These are phyloP conservation scores for Oehlia diaphana DNA, from an alignment of 192 early-diverging fungal species.

Conservation along the genomic window DNA sequence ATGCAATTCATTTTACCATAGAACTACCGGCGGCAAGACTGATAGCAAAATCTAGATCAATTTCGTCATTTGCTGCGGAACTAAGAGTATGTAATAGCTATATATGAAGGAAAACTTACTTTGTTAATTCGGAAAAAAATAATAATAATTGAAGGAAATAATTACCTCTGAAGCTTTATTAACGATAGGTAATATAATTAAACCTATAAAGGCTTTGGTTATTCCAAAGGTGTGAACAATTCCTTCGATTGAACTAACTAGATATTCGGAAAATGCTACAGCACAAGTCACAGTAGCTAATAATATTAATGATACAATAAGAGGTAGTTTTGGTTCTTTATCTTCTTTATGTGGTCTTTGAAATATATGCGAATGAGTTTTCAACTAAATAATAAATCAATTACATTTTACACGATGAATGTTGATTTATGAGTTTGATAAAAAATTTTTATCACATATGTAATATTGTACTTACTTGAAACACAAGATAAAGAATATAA, in stretches of 20 bases:
- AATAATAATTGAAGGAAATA: not conserved
- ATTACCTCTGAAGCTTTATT: constrained; percentile 75
- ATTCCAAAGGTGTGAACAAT: constrained; percentile 72
- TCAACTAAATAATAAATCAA: not conserved
- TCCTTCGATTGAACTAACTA: constrained; percentile 81
- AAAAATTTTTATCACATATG: too few species aligned
- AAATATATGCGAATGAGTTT: not conserved
- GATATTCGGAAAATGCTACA: constrained; percentile 79
- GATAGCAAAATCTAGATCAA: constrained; percentile 75
- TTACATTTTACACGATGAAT: constrained; percentile 5
- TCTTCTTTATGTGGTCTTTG: constrained; percentile 44
- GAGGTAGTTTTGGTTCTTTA: constrained; percentile 62
- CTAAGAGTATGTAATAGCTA: constrained; percentile 78
- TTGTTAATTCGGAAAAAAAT: not conserved
- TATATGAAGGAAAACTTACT: constrained; percentile 21
- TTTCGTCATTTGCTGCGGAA: constrained; percentile 82
- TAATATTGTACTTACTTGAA: too few species aligned
- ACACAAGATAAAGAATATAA: constrained; percentile 36
- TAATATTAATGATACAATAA: constrained; percentile 29
- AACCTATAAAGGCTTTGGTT: constrained; percentile 82
- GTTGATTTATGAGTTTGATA: not conserved
- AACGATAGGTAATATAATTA: constrained; percentile 88
- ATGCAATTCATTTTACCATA: constrained; percentile 38
- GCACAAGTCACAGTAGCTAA: constrained; percentile 67
- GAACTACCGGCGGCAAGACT: constrained; percentile 86